Percentiles rank a stretch among this genome's conserved stretches.
Evolutionary conservation across 2,329 filamentous ascomycete species (phyloP).

Genomic region (Emericellopsis atlantica): DNA sequence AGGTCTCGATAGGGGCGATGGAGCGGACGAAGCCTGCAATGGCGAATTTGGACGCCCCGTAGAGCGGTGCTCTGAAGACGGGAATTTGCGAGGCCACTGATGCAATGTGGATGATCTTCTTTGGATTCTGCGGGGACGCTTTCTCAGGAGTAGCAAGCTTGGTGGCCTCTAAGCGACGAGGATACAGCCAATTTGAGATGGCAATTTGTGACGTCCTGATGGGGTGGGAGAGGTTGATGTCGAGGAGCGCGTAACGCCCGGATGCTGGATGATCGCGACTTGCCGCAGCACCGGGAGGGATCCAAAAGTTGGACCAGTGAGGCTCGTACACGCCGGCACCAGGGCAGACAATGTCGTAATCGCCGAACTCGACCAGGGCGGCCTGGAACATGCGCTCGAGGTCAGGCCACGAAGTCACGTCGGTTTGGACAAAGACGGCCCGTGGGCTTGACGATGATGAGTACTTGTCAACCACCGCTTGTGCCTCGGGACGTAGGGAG

Average conservation of each 20-base stretch:
- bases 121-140: constrained; percentile 14
- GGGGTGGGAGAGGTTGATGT: constrained; percentile 28
- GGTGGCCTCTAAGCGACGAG: constrained; percentile 3
- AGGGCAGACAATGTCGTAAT: constrained; percentile 28
- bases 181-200: constrained; percentile 21
- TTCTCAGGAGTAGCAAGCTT: constrained; percentile 1
- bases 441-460: constrained; percentile 8
- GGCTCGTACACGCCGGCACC: constrained; percentile 35
- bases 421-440: constrained; percentile 28
- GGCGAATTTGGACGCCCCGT: constrained; percentile 24
- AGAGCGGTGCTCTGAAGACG: constrained; percentile 20
- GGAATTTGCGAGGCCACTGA: constrained; percentile 22
- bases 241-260: constrained; percentile 19
- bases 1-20: constrained; percentile 15
- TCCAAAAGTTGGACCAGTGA: constrained; percentile 27
- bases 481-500: constrained; percentile 25
- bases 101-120: constrained; percentile 22
- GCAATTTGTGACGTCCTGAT: constrained; percentile 27
- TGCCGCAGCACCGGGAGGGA: constrained; percentile 21
- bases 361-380: constrained; percentile 20
- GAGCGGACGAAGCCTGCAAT: constrained; percentile 26
- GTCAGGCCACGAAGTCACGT: constrained; percentile 28
- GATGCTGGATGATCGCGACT: constrained; percentile 15
- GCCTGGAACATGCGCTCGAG: constrained; percentile 20
- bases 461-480: constrained; percentile 14